These are phyloP conservation scores for Avena atlantica DNA, from an alignment of 176 grass and related monocot genomes.

Conservation along the genomic window DNA sequence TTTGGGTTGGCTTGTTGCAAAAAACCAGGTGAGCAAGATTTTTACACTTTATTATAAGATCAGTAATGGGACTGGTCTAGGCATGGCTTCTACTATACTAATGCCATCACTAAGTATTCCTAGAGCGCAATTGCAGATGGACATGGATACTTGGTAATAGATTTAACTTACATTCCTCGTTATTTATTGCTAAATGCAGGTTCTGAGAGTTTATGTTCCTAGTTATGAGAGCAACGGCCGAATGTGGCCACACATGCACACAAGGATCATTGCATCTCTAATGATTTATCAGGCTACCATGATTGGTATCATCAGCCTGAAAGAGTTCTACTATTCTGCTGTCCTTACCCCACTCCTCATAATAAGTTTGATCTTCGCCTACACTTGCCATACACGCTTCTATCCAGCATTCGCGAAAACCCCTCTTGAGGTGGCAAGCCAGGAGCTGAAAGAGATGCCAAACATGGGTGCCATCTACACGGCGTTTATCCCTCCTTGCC, in stretches of 20 bases:
- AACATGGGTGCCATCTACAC: constrained; percentile 77
- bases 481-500: constrained; percentile 68
- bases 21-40: constrained; percentile 68
- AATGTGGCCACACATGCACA: constrained; percentile 98
- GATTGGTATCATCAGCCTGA: constrained; percentile 69
- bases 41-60: no score
- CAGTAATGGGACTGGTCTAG: not conserved
- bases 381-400: constrained; percentile 64
- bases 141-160: not conserved
- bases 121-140: not conserved
- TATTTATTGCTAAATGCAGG: constrained; percentile 46
- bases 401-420: constrained; percentile 68
- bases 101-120: no score
- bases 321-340: constrained; percentile 25
- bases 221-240: constrained; percentile 82
- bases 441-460: constrained; percentile 58
- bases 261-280: constrained; percentile 63
- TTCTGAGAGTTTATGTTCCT: constrained; percentile 75
- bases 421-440: constrained; percentile 70
- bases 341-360: constrained; percentile 52
- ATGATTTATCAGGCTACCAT: constrained; percentile 86
- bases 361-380: constrained; percentile 67
- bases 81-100: not conserved
- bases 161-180: not conserved
- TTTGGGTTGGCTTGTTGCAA: constrained; percentile 85